Conservation (phyloP, 148 eudicot species). For the Chenopodium suecicum region DNA sequence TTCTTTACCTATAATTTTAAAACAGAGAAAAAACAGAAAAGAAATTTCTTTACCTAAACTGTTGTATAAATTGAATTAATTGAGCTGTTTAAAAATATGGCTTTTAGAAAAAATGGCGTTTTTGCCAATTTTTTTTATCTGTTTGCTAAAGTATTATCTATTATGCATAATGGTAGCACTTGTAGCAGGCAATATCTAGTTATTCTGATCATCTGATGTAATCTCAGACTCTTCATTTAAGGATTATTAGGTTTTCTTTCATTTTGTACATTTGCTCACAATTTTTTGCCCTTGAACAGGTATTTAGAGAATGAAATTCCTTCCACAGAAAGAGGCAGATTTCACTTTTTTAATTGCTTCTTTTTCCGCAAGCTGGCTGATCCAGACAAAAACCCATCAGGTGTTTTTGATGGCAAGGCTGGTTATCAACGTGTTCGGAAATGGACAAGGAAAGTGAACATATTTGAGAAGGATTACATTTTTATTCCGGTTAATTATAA, state of each 20-base stretch:
- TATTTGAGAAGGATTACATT: slow-evolving; percentile 86
- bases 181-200: neutral
- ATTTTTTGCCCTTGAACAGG: slow-evolving; percentile 39
- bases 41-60: no score
- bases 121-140: neutral
- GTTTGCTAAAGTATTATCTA: neutral
- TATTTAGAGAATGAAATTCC: slow-evolving; percentile 63
- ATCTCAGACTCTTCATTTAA: neutral
- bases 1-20: no score
- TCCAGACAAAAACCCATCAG: slow-evolving; percentile 74
- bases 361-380: slow-evolving; percentile 93
- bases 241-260: neutral
- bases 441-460: slow-evolving; percentile 93
- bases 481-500: slow-evolving; percentile 94
- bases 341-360: slow-evolving; percentile 88
- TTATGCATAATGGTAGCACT: neutral
- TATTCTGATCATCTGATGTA: neutral
- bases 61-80: no score
- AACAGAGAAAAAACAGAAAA: no score
- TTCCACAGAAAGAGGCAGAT: slow-evolving; percentile 49
- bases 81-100: no score
- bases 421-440: slow-evolving; percentile 96
- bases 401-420: slow-evolving; percentile 76
- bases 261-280: neutral
- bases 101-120: neutral